Conservation (phyloP, 2,329 filamentous ascomycete genomes). For the Fusarium sp. region DNA sequence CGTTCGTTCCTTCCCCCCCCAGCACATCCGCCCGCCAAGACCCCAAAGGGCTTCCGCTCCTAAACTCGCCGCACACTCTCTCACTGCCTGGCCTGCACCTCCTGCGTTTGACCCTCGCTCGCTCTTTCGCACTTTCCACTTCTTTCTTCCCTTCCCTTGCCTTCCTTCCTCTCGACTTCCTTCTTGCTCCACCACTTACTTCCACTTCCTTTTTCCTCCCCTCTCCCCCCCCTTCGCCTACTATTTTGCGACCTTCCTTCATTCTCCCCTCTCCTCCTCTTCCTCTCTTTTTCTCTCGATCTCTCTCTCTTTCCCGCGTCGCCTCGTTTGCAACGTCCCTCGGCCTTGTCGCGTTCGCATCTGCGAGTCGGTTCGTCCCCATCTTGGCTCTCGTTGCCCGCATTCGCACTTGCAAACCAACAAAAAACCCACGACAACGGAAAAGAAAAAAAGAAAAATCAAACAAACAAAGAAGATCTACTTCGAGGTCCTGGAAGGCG, state of each 20-base stretch:
- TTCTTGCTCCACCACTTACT: constrained; percentile 45
- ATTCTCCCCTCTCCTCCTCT: constrained; percentile 44
- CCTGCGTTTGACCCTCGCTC: constrained; percentile 20
- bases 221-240: constrained; percentile 37
- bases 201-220: constrained; percentile 44
- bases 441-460: constrained; percentile 13
- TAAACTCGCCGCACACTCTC: constrained; percentile 13
- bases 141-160: constrained; percentile 40
- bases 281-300: constrained; percentile 41
- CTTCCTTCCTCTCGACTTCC: constrained; percentile 40
- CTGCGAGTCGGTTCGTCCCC: constrained; percentile 32
- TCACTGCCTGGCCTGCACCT: constrained; percentile 4
- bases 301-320: constrained; percentile 43
- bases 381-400: constrained; percentile 8
- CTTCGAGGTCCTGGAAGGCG: constrained; percentile 42
- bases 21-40: constrained; percentile 40
- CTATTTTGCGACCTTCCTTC: constrained; percentile 44
- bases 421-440: constrained; percentile 31
- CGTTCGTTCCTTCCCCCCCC: constrained; percentile 38
- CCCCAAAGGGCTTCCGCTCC: constrained; percentile 15
- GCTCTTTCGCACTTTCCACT: constrained; percentile 21
- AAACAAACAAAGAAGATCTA: constrained; percentile 34
- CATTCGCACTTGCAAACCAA: constrained; percentile 13
- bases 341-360: constrained; percentile 31
- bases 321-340: constrained; percentile 41